Base-by-base conservation (phyloP, 2,329 filamentous ascomycete genomes). In the Colletotrichum somersetense region DNA sequence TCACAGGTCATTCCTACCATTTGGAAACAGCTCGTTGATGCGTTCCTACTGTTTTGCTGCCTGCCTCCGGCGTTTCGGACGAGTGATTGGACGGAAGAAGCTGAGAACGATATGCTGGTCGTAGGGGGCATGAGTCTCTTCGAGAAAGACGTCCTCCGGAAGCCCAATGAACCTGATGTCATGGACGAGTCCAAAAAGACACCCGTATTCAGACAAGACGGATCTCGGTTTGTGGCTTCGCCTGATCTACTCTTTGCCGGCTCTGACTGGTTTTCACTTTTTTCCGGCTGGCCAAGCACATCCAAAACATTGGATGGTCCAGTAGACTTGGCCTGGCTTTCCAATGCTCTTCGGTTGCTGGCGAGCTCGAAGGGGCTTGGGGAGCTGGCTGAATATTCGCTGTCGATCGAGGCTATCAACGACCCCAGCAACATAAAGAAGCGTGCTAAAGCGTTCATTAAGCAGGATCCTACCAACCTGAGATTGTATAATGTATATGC, bases 401-500 rank as follows among this genome's bases (percentile, higher is more conserved):
- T 97, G 12, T 91, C 92, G 1, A 86, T 96, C 58, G 89, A 92
- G 76, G 88, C 87, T 62, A 77, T 80, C 0, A 87, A 88, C 67
- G 87, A 91, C 55, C 83, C 87, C 0, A 77, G 80, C 1, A 84
- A 82, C 2, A 89, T 90, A 35, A 91, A 89, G 75, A 97, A 94
- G 78, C 84, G 87, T 8, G 93, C 94, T 0, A 97, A 94, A 77
- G 81, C 82, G 8, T 83, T 97, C 0, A 81, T 98, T n/a, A 96
- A 93, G 77, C 86, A 86, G 59, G 88, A 89, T 67, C 85, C 91
- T 0, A 85, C 89, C 1, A 92, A 90, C 75, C 79, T 93, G 3
- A 83, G 85, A 18, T 83, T 98, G 0, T 98, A 97, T 81, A 92
- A 94, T 75, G 89, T 91, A 0, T 97, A 96, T 77, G 93, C 92